A percentile compares a stretch with the other conserved stretches of the same genome.
Evolutionary conservation across 1,284 basidiomycete species (phyloP).

Genomic region (Inonotus obliquus): DNA sequence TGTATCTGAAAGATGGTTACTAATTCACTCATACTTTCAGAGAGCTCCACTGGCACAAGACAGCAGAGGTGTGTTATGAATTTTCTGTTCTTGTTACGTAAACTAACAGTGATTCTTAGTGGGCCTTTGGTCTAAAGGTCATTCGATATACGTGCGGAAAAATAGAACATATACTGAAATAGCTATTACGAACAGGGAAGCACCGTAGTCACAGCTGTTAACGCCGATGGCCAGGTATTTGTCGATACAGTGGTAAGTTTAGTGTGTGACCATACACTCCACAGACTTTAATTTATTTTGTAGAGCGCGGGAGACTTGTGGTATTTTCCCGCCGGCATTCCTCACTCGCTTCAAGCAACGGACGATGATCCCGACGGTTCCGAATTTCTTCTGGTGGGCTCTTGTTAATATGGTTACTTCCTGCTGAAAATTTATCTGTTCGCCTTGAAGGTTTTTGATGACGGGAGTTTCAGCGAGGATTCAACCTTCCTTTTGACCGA

Average conservation of each 20-base stretch:
- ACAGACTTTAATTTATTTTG: conserved; percentile 5
- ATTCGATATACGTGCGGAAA: conserved; percentile 9
- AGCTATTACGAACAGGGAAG: conserved; percentile 39
- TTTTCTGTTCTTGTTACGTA: conserved; percentile 22
- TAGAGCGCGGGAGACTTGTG: conserved; percentile 38
- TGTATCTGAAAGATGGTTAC: background rate
- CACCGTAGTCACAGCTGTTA: conserved; percentile 58
- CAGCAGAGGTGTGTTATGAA: conserved; percentile 46
- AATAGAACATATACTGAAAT: conserved; percentile 6
- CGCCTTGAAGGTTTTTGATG: conserved; percentile 50
- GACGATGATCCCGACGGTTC: conserved; percentile 47
- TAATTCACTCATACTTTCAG: conserved; percentile 29
- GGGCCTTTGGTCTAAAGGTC: conserved; percentile 63
- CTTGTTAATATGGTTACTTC: background rate
- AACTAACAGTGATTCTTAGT: conserved; percentile 32
- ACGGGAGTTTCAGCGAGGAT: conserved; percentile 63
- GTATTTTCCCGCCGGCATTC: conserved; percentile 68
- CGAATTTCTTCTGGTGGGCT: conserved; percentile 61
- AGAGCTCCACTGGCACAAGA: conserved; percentile 73
- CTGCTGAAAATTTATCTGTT: background rate
- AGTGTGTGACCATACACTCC: conserved; percentile 24
- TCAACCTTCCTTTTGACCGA: conserved; percentile 66
- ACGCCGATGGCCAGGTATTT: conserved; percentile 58
- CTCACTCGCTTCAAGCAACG: conserved; percentile 65
- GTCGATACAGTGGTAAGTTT: conserved; percentile 51